phyloP scores from a whole-genome alignment of 768 basidiomycete genomes.

The Phaffia tasmanica region DNA sequence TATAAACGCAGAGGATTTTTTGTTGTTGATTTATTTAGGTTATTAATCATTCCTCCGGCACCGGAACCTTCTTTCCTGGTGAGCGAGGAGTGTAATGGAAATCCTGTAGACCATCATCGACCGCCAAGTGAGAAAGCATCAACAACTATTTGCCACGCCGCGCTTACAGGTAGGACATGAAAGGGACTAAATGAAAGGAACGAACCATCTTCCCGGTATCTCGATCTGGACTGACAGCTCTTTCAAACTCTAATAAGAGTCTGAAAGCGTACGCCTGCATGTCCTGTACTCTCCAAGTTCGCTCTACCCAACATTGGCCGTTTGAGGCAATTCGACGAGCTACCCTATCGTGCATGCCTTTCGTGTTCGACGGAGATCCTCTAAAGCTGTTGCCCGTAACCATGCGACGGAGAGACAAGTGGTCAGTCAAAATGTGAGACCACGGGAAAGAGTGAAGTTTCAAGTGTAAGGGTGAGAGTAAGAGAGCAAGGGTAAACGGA shows the following conservation, averaged over 20 bases:
- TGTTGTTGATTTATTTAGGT: background rate
- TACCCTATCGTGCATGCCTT: slow-evolving; percentile 38
- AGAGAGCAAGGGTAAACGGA: background rate
- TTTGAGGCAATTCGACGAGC: slow-evolving; percentile 39
- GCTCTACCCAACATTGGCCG: slow-evolving; percentile 40
- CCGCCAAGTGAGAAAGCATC: background rate
- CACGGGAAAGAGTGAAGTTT: background rate
- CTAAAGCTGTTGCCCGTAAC: slow-evolving; percentile 33
- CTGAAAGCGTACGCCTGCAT: slow-evolving; percentile 38
- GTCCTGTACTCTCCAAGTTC: slow-evolving; percentile 31
- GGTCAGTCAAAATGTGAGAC: too few relatives aligned
- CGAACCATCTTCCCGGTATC: slow-evolving; percentile 39
- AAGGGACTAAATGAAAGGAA: background rate
- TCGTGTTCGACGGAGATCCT: slow-evolving; percentile 33
- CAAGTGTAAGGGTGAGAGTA: too few relatives aligned
- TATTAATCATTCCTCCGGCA: background rate
- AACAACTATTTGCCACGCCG: background rate
- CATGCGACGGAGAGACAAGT: too few relatives aligned
- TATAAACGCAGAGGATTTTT: background rate
- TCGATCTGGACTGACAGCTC: slow-evolving; percentile 32
- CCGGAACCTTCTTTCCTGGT: background rate
- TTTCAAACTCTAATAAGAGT: slow-evolving; percentile 38
- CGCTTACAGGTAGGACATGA: background rate
- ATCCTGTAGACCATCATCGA: background rate
- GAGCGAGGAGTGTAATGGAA: background rate